A percentile compares a stretch with the other conserved stretches of the same genome.
phyloP scores from a whole-genome alignment of 1,284 basidiomycete species.

The Ganoderma leucocontextum region DNA sequence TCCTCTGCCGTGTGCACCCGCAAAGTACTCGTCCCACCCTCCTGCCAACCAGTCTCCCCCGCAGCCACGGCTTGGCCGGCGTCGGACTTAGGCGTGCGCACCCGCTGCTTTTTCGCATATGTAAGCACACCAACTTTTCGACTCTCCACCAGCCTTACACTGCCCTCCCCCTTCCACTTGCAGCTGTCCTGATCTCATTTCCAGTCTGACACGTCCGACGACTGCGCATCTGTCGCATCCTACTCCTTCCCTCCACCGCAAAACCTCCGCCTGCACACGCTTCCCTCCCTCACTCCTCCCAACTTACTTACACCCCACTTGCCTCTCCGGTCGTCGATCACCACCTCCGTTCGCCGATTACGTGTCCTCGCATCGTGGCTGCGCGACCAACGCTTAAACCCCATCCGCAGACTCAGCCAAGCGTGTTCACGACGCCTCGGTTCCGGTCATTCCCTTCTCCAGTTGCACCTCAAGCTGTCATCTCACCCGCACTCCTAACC shows the following conservation, averaged over 20 bases:
- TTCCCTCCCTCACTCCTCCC: background rate
- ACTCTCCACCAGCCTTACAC: conserved; percentile 17
- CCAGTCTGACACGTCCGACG: background rate
- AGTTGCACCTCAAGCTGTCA: conserved; percentile 3
- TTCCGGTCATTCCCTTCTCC: conserved; percentile 6
- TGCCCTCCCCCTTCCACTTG: background rate
- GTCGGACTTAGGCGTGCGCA: conserved; percentile 7
- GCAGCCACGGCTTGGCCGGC: conserved; percentile 7
- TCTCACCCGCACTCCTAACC: conserved; percentile 25
- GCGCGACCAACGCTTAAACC: conserved; percentile 18
- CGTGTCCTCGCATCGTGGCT: conserved; percentile 29
- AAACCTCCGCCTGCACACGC: background rate
- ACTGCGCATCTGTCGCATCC: conserved; percentile 12
- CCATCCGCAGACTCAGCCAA: conserved; percentile 17
- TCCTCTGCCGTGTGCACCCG: background rate
- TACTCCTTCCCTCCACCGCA: conserved; percentile 5
- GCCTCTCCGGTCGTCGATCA: background rate
- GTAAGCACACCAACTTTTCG: conserved; percentile 30
- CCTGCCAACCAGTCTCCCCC: background rate
- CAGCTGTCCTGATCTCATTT: background rate
- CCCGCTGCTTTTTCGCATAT: background rate
- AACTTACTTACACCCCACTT: too few species aligned
- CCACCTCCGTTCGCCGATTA: conserved; percentile 27
- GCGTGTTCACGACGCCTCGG: conserved; percentile 9
- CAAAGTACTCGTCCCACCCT: background rate